Percentiles rank a stretch among this genome's conserved stretches.
Conservation (phyloP, 1,139 yeast species). For the Lodderomyces beijingensis region DNA sequence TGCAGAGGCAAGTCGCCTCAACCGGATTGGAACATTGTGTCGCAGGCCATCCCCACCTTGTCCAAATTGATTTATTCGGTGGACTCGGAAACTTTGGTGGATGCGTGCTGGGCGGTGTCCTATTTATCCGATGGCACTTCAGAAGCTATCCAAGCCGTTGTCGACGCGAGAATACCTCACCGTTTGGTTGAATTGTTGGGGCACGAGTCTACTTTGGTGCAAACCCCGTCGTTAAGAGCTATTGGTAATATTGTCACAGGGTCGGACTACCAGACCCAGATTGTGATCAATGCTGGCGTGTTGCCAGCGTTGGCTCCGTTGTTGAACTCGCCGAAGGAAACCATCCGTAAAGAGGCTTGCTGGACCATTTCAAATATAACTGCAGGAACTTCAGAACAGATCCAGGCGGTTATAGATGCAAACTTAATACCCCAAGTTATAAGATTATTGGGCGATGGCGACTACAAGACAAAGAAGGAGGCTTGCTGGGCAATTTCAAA, state of each 20-base stretch:
- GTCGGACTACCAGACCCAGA: conserved; percentile 91
- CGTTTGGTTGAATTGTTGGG: conserved; percentile 85
- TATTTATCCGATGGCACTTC: conserved; percentile 90
- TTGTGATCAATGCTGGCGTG: conserved; percentile 90
- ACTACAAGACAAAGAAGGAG: conserved; percentile 93
- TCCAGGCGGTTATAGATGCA: conserved; percentile 93
- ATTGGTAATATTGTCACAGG: conserved; percentile 98
- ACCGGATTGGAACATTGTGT: conserved; percentile 89
- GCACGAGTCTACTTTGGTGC: conserved; percentile 81
- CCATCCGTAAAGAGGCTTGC: conserved; percentile 94
- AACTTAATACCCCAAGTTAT: conserved; percentile 92
- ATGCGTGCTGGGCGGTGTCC: conserved; percentile 98
- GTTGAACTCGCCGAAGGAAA: conserved; percentile 80
- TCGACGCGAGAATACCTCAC: conserved; percentile 93
- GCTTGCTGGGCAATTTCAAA: conserved; percentile 99
- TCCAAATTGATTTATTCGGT: conserved; percentile 86
- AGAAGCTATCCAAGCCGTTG: conserved; percentile 93
- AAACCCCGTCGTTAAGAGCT: conserved; percentile 96
- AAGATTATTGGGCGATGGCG: conserved; percentile 75
- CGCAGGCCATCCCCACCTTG: conserved; percentile 84
- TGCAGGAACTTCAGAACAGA: conserved; percentile 93
- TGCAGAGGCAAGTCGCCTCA: conserved; percentile 97
- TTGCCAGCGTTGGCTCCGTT: conserved; percentile 79
- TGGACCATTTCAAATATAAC: conserved; percentile 98
- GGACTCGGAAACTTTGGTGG: conserved; percentile 90